A percentile compares a stretch with the other conserved stretches of the same genome.
Evolutionary conservation across 345 rosid genomes (phyloP).

Genomic region (Acer campestre): DNA sequence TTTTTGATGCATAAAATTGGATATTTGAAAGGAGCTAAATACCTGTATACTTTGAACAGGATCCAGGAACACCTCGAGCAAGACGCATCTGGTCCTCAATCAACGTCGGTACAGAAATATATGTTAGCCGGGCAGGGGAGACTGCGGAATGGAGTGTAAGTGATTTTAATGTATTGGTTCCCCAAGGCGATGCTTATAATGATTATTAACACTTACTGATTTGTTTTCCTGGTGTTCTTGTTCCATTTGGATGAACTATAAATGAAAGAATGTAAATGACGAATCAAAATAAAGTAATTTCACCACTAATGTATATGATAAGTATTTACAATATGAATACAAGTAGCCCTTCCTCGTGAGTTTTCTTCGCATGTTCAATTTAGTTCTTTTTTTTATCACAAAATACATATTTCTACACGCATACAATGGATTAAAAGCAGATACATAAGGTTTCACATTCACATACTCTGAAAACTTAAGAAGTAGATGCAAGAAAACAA

Average conservation of each 20-base stretch:
- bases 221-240: background rate
- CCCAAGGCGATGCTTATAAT: slow-evolving; percentile 18
- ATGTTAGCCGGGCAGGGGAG: slow-evolving; percentile 39
- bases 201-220: slow-evolving; percentile 19
- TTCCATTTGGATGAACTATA: background rate
- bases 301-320: background rate
- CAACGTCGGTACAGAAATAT: slow-evolving; percentile 56
- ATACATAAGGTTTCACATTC: background rate
- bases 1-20: background rate
- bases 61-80: slow-evolving; percentile 52
- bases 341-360: background rate
- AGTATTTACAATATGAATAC: background rate
- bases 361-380: background rate
- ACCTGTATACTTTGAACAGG: slow-evolving; percentile 23
- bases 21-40: background rate
- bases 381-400: no score
- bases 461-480: background rate
- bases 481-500: slow-evolving; percentile 39
- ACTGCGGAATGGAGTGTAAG: slow-evolving; percentile 52
- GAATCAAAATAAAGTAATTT: background rate
- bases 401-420: background rate
- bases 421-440: no score
- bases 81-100: slow-evolving; percentile 47
- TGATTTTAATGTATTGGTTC: slow-evolving; percentile 54
- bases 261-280: background rate